phyloP scores from a whole-genome alignment of 176 grass and related monocot genomes.

The Rhynchospora pubera region DNA sequence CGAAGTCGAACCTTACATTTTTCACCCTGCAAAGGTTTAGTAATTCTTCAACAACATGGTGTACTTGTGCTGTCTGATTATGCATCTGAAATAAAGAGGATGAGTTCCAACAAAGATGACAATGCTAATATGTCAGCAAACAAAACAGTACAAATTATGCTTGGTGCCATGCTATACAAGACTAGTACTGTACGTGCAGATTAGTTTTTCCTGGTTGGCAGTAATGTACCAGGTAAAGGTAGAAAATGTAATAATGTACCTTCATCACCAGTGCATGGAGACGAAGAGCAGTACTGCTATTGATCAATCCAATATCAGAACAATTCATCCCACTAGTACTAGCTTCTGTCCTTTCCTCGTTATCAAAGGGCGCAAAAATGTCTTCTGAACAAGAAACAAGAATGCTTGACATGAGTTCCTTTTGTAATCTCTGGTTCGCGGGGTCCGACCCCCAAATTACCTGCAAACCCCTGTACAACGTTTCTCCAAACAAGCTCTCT shows the following conservation, averaged over 20 bases:
- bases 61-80: constrained; percentile 37
- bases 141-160: background rate
- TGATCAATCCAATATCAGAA: constrained; percentile 28
- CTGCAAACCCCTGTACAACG: constrained; percentile 46
- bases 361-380: constrained; percentile 46
- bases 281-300: constrained; percentile 32
- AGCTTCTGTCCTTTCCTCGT: constrained; percentile 31
- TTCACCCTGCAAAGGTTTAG: constrained; percentile 54
- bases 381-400: constrained; percentile 68
- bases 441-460: constrained; percentile 39
- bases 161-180: background rate
- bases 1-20: constrained; percentile 45
- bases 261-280: constrained; percentile 54
- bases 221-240: background rate
- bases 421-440: constrained; percentile 27
- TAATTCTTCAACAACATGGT: constrained; percentile 59
- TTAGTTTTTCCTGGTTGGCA: background rate
- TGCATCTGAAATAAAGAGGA: constrained; percentile 49
- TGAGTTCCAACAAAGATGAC: background rate
- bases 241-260: constrained; percentile 27
- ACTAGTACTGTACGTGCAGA: background rate
- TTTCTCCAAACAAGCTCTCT: constrained; percentile 26
- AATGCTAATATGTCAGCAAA: background rate
- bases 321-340: constrained; percentile 16
- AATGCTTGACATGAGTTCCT: constrained; percentile 48